Conservation (phyloP, 1,284 basidiomycete genomes). For the Irpex sp. region DNA sequence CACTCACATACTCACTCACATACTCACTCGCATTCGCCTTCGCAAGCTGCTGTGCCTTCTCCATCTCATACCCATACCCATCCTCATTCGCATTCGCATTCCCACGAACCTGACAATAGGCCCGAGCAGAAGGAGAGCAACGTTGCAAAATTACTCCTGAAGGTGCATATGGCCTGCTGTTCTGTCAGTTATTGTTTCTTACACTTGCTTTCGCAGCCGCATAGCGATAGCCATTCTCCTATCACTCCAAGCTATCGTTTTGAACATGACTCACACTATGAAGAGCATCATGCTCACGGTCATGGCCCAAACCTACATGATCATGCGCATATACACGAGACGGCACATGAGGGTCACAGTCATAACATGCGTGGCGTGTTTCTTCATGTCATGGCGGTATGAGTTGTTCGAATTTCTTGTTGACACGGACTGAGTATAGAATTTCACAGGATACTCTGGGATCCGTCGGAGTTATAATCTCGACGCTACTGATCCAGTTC, state of each 20-base stretch:
- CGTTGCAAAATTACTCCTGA: neutral
- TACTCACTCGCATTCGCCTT: conserved; percentile 19
- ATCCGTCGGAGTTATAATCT: conserved; percentile 98
- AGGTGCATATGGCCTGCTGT: neutral
- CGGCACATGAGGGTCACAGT: conserved; percentile 78
- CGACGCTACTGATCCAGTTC: conserved; percentile 91
- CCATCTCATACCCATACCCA: conserved; percentile 26
- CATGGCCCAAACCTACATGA: conserved; percentile 53
- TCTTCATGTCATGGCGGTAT: conserved; percentile 85
- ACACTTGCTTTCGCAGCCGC: neutral
- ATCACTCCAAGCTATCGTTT: conserved; percentile 60
- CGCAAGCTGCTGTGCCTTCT: conserved; percentile 31
- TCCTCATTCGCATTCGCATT: conserved; percentile 24
- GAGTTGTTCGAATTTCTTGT: conserved; percentile 23
- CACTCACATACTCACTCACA: conserved; percentile 29
- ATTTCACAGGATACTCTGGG: conserved; percentile 73
- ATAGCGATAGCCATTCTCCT: conserved; percentile 32
- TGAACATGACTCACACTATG: conserved; percentile 57
- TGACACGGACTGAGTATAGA: neutral
- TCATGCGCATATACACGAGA: conserved; percentile 45
- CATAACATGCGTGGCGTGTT: conserved; percentile 99
- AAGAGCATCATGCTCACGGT: conserved; percentile 46
- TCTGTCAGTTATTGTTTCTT: neutral
- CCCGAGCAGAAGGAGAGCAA: neutral
- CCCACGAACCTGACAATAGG: neutral